A percentile compares a stretch with the other conserved stretches of the same genome.
phyloP scores from a whole-genome alignment of 495 filamentous ascomycete species.

The Immersiella caudata region DNA sequence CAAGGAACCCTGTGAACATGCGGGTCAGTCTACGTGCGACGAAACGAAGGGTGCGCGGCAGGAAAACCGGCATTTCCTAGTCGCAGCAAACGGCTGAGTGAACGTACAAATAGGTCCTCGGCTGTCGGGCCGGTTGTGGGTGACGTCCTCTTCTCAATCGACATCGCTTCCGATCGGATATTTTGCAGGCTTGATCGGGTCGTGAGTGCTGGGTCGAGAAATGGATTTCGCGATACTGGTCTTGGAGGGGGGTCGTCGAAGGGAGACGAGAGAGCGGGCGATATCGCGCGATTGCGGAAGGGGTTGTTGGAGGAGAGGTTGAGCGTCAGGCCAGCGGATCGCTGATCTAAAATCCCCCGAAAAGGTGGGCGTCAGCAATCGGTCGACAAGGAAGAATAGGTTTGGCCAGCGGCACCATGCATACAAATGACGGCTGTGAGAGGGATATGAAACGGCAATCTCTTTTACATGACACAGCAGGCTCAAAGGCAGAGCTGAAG shows the following conservation, averaged over 20 bases:
- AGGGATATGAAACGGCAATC: conserved; percentile 55
- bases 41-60: conserved; percentile 14
- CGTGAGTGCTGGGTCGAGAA: conserved; percentile 71
- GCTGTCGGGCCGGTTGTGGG: conserved; percentile 53
- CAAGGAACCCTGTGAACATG: conserved; percentile 49
- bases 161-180: conserved; percentile 55
- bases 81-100: background rate
- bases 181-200: conserved; percentile 51
- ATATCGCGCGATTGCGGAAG: conserved; percentile 88
- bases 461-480: conserved; percentile 55
- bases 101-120: conserved; percentile 88
- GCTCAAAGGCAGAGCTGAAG: conserved; percentile 39
- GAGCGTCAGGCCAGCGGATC: conserved; percentile 56
- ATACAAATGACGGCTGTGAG: conserved; percentile 50
- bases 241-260: conserved; percentile 63
- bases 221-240: conserved; percentile 87
- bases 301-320: conserved; percentile 93
- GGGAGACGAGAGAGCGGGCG: conserved; percentile 61
- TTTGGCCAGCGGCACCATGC: conserved; percentile 40
- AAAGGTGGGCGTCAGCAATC: conserved; percentile 40
- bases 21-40: conserved; percentile 20
- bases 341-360: conserved; percentile 41
- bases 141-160: conserved; percentile 54
- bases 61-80: background rate
- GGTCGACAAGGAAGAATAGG: conserved; percentile 30